These are phyloP conservation scores for Jamesozyma hellenica DNA, from an alignment of 805 yeast genomes.

Conservation along the genomic window DNA sequence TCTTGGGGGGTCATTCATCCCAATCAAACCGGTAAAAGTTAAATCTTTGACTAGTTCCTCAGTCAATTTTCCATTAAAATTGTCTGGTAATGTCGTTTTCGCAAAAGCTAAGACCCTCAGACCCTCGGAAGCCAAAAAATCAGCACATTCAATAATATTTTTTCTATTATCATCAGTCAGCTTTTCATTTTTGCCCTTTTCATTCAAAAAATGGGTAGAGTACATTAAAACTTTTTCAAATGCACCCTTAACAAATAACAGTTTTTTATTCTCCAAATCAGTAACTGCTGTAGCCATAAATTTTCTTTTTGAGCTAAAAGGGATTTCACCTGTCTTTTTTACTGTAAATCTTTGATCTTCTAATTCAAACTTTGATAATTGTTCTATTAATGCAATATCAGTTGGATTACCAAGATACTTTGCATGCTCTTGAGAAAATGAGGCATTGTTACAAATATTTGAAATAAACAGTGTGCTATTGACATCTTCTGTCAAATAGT, in stretches of 20 bases:
- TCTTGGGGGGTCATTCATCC: slow-evolving; percentile 98
- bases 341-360: slow-evolving; percentile 55
- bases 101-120: slow-evolving; percentile 81
- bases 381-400: slow-evolving; percentile 82
- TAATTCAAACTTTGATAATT: slow-evolving; percentile 57
- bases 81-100: slow-evolving; percentile 31
- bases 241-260: slow-evolving; percentile 82
- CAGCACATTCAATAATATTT: slow-evolving; percentile 48
- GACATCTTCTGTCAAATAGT: slow-evolving; percentile 46
- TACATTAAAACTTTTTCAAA: slow-evolving; percentile 57
- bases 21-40: slow-evolving; percentile 75
- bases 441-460: slow-evolving; percentile 66
- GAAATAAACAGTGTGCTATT: slow-evolving; percentile 52
- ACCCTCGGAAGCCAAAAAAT: slow-evolving; percentile 67
- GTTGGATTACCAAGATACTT: slow-evolving; percentile 87
- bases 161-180: slow-evolving; percentile 42
- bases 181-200: slow-evolving; percentile 49
- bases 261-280: slow-evolving; percentile 48
- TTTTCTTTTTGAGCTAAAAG: slow-evolving; percentile 77
- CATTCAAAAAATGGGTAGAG: slow-evolving; percentile 50
- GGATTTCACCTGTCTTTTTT: slow-evolving; percentile 59
- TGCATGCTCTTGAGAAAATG: slow-evolving; percentile 56
- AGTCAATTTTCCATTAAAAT: slow-evolving; percentile 22
- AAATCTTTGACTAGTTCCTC: slow-evolving; percentile 46
- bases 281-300: slow-evolving; percentile 76